These are phyloP conservation scores for Thermothielavioides terrestris DNA, from an alignment of 495 filamentous ascomycete species.

Conservation along the genomic window DNA sequence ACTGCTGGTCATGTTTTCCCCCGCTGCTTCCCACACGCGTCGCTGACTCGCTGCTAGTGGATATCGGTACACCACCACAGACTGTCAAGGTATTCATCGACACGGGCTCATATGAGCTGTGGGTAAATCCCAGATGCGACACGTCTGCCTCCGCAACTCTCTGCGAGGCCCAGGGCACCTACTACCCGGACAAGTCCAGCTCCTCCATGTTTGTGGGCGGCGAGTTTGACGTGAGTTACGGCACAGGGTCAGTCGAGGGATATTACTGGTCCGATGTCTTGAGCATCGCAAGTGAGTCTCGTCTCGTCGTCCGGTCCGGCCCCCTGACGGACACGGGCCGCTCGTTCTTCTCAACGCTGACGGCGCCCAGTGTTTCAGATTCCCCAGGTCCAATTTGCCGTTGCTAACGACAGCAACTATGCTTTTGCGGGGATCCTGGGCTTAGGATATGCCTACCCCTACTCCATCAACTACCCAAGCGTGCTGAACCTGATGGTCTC, in stretches of 20 bases:
- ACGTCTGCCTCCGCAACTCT: constrained; percentile 28
- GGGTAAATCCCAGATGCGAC: constrained; percentile 36
- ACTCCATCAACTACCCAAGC: constrained; percentile 50
- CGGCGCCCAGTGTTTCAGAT: constrained; percentile 18
- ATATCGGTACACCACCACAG: constrained; percentile 38
- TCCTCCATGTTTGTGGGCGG: constrained; percentile 25
- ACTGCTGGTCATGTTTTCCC: not conserved
- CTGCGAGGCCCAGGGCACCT: constrained; percentile 33
- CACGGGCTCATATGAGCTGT: constrained; percentile 40
- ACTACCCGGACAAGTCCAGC: constrained; percentile 31
- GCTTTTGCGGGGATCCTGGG: constrained; percentile 36
- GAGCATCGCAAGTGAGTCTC: constrained; percentile 33
- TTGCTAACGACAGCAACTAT: constrained; percentile 34
- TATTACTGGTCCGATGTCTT: constrained; percentile 34
- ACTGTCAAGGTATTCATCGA: constrained; percentile 36
- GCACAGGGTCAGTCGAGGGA: constrained; percentile 33
- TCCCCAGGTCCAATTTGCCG: constrained; percentile 26
- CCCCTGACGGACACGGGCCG: no score
- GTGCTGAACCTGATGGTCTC: constrained; percentile 56
- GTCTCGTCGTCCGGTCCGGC: no score
- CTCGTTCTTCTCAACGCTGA: no score
- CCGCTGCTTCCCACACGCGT: not conserved
- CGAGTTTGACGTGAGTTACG: constrained; percentile 33
- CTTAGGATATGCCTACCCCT: constrained; percentile 32
- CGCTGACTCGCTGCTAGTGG: constrained; percentile 19